phyloP scores from a whole-genome alignment of 2,329 filamentous ascomycete genomes.

The Passalora sequoiae region DNA sequence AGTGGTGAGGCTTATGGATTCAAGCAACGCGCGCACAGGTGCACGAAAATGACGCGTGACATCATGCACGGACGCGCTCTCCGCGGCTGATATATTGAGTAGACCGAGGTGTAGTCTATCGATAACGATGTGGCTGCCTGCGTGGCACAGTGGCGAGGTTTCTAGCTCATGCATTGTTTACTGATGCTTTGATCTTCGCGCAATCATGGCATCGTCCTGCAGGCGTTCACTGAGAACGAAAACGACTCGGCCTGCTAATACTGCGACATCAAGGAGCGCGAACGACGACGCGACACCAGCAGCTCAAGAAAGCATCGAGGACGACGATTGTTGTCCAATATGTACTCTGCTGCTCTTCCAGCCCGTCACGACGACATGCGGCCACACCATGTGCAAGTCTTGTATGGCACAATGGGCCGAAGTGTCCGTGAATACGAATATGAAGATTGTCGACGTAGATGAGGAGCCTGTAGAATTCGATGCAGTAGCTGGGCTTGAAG shows the following conservation, averaged over 20 bases:
- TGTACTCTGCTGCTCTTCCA: slow-evolving; percentile 42
- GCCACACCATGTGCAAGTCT: slow-evolving; percentile 41
- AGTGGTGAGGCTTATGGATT: too few relatives aligned
- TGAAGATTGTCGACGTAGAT: slow-evolving; percentile 39
- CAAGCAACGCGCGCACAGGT: too few relatives aligned
- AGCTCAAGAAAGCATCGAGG: slow-evolving; percentile 23
- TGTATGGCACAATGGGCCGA: slow-evolving; percentile 47
- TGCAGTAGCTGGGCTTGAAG: slow-evolving; percentile 32
- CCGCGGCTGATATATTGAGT: too few relatives aligned
- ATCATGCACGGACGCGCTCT: too few relatives aligned
- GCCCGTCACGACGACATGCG: slow-evolving; percentile 41
- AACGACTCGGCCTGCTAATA: not conserved
- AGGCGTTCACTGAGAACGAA: not conserved
- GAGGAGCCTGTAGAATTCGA: slow-evolving; percentile 31
- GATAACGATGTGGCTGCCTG: not conserved
- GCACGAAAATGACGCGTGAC: too few relatives aligned
- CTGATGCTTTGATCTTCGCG: not conserved
- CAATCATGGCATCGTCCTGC: not conserved
- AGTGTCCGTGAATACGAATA: slow-evolving; percentile 35
- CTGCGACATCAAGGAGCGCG: not conserved
- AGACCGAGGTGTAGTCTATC: not conserved
- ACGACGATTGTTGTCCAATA: slow-evolving; percentile 44
- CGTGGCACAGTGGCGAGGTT: not conserved
- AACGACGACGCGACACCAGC: not conserved
- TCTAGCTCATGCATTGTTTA: not conserved